A percentile compares a stretch with the other conserved stretches of the same genome.
Conservation (phyloP, 2,329 filamentous ascomycete genomes). For the Botrytis tulipae region DNA sequence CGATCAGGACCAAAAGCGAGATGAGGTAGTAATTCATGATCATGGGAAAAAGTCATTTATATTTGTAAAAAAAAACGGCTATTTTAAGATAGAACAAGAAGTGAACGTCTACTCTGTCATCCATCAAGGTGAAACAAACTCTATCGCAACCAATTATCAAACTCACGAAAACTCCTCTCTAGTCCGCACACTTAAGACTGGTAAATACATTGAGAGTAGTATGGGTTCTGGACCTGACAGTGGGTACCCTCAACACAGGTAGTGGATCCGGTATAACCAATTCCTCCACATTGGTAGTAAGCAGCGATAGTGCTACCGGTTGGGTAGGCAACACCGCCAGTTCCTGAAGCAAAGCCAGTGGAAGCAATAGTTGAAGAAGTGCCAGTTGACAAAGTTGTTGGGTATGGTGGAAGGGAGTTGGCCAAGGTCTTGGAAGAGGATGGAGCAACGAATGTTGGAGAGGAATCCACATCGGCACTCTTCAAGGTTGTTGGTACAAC, state of each 20-base stretch:
- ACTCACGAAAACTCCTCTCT: not conserved
- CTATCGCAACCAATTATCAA: not conserved
- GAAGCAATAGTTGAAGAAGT: conserved; percentile 10
- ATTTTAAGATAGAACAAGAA: conserved; percentile 19
- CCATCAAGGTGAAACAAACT: conserved; percentile 10
- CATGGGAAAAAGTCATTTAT: not conserved
- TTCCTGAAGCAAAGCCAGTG: conserved; percentile 16
- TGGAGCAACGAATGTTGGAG: conserved; percentile 1
- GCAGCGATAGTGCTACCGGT: not conserved
- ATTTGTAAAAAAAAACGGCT: conserved; percentile 16
- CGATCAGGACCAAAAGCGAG: no score
- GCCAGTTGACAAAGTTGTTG: conserved; percentile 11
- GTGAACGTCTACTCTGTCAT: conserved; percentile 12
- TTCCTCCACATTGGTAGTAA: conserved; percentile 33
- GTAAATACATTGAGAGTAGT: conserved; percentile 20
- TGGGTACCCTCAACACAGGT: conserved; percentile 23
- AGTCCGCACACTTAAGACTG: not conserved
- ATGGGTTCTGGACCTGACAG: conserved; percentile 29
- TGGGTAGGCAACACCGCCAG: conserved; percentile 8
- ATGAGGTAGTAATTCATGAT: not conserved
- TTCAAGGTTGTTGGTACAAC: conserved; percentile 6
- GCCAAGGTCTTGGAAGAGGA: conserved; percentile 5
- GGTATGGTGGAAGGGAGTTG: conserved; percentile 14
- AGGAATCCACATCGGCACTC: not conserved
- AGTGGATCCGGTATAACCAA: conserved; percentile 26